Conservation (phyloP, 2,329 filamentous ascomycete species). For the Monilinia fructigena region DNA sequence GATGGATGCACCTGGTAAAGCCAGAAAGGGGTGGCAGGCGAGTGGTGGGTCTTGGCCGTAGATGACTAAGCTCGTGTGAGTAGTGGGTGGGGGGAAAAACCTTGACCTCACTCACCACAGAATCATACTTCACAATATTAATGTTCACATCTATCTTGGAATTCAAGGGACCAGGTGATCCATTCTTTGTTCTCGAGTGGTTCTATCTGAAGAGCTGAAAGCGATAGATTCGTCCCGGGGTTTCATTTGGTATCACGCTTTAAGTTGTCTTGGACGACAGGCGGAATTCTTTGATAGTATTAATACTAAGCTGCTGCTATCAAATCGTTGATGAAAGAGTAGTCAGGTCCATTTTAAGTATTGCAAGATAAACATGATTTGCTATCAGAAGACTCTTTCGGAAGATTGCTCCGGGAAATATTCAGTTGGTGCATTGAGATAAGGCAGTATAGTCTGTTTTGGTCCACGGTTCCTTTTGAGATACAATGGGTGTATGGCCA, state of each 20-base stretch:
- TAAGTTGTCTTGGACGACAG: background rate
- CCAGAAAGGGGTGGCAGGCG: background rate
- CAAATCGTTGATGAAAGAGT: background rate
- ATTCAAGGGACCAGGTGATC: background rate
- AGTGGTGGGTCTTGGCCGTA: background rate
- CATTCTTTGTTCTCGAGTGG: background rate
- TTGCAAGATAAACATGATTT: background rate
- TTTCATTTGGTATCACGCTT: too few relatives aligned
- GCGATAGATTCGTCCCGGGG: too few relatives aligned
- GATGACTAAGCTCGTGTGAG: background rate
- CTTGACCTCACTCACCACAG: background rate
- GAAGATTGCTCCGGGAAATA: too few relatives aligned
- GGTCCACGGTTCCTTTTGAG: background rate
- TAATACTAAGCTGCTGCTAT: background rate
- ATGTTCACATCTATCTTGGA: background rate
- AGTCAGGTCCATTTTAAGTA: background rate
- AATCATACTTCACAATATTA: background rate
- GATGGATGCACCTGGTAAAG: too few relatives aligned
- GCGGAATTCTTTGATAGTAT: background rate
- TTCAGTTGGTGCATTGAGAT: background rate
- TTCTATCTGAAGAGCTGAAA: background rate
- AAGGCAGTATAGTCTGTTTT: background rate
- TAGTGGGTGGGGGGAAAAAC: background rate
- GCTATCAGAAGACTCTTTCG: background rate
- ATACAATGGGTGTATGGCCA: background rate